A percentile compares a stretch with the other conserved stretches of the same genome.
phyloP scores from a whole-genome alignment of 208 protist species.

The Acanthamoeba royreba region DNA sequence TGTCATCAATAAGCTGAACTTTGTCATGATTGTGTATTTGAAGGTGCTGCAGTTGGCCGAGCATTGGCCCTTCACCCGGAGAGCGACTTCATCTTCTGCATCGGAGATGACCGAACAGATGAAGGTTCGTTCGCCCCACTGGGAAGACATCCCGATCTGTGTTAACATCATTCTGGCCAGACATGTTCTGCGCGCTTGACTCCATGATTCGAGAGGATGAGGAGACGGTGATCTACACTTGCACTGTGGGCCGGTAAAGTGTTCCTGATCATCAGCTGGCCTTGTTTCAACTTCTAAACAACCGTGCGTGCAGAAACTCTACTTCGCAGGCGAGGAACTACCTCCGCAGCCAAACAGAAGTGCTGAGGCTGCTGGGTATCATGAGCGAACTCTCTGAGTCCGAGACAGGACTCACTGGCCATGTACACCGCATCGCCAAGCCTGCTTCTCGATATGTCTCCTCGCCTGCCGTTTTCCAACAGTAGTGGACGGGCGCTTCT shows the following conservation, averaged over 20 bases:
- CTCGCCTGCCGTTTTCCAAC: not conserved
- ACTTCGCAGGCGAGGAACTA: not conserved
- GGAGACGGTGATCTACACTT: not conserved
- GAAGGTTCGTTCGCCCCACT: not conserved
- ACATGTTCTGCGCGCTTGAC: not conserved
- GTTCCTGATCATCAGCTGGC: not conserved
- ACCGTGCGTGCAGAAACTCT: not conserved
- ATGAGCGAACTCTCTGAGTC: not conserved
- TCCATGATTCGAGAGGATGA: not conserved
- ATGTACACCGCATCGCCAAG: not conserved
- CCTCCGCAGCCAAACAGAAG: not conserved
- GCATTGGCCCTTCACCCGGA: not conserved
- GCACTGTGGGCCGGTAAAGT: not conserved
- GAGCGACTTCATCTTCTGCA: slow-evolving; percentile 7
- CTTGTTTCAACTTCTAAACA: not conserved
- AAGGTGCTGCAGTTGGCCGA: not conserved
- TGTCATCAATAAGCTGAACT: not conserved
- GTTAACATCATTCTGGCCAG: not conserved
- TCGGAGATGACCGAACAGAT: slow-evolving; percentile 41
- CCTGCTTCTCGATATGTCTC: not conserved
- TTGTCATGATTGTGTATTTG: not conserved
- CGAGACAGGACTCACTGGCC: not conserved
- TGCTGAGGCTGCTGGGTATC: not conserved
- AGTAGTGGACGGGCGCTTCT: too few species aligned
- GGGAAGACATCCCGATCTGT: not conserved